Conservation (phyloP, 73 alveolate genomes). For the Durusdinium trenchii region DNA sequence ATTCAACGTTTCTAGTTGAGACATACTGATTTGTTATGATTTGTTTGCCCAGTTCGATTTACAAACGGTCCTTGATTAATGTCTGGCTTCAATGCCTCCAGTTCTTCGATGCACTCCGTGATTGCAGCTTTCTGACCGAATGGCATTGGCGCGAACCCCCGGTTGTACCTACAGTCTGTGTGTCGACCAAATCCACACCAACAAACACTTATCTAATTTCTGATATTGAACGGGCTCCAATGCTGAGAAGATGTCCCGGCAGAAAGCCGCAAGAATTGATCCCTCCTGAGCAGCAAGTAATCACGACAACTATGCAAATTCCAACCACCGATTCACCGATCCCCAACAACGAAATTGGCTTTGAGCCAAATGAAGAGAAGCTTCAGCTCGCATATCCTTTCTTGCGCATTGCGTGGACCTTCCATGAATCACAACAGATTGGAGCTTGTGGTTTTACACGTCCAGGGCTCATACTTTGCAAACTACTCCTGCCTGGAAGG, state of each 20-base stretch:
- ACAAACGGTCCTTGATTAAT: not conserved
- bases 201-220: not conserved
- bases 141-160: conserved; percentile 59
- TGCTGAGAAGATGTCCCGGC: too few species aligned
- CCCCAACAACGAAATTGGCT: not conserved
- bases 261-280: conserved; percentile 57
- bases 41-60: too few species aligned
- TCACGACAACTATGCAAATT: not conserved
- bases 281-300: not conserved
- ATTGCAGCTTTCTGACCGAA: not conserved
- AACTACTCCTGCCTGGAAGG: not conserved
- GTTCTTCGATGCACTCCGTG: conserved; percentile 64
- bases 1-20: too few species aligned
- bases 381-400: not conserved
- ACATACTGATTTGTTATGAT: not conserved
- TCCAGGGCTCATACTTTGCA: not conserved
- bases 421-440: not conserved
- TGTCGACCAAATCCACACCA: not conserved
- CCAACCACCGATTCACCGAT: not conserved
- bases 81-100: conserved; percentile 31
- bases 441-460: too few species aligned
- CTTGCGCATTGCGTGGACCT: not conserved
- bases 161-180: conserved; percentile 36
- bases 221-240: not conserved
- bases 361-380: not conserved